Conservation (phyloP, 805 yeast species). For the Candida koratica region DNA sequence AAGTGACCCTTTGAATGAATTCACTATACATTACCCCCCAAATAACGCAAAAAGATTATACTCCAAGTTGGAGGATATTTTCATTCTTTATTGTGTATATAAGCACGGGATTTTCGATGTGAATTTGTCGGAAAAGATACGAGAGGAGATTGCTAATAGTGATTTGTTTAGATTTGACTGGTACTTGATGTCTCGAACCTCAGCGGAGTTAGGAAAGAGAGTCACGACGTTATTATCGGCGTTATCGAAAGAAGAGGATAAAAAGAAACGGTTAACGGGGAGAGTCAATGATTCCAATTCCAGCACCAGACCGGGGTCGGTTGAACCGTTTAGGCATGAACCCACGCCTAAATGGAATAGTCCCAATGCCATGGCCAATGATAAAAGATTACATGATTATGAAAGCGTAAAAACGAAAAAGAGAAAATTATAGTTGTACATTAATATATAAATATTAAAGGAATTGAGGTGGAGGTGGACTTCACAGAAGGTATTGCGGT, state of each 20-base stretch:
- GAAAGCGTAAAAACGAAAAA: background rate
- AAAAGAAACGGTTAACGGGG: constrained; percentile 30
- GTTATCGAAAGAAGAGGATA: constrained; percentile 64
- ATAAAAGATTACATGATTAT: constrained; percentile 8
- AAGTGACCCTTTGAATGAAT: constrained; percentile 58
- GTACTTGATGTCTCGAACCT: constrained; percentile 66
- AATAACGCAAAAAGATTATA: constrained; percentile 74
- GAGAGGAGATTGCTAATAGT: constrained; percentile 56
- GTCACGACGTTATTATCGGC: constrained; percentile 64
- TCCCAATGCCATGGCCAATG: background rate
- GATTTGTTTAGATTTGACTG: constrained; percentile 69
- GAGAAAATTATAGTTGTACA: constrained; percentile 3
- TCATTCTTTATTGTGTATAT: constrained; percentile 55
- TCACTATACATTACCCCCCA: constrained; percentile 73
- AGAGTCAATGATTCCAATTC: constrained; percentile 18
- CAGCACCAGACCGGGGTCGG: constrained; percentile 34
- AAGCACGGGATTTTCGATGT: constrained; percentile 62
- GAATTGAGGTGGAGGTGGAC: background rate
- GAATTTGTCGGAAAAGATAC: constrained; percentile 58
- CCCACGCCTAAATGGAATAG: constrained; percentile 4
- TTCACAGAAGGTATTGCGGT: constrained; percentile 16
- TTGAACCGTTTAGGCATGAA: constrained; percentile 25
- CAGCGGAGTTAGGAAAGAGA: constrained; percentile 69
- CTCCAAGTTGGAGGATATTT: constrained; percentile 67
- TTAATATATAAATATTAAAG: background rate